phyloP scores from a whole-genome alignment of 495 filamentous ascomycete genomes.

The Tuber melanosporum region DNA sequence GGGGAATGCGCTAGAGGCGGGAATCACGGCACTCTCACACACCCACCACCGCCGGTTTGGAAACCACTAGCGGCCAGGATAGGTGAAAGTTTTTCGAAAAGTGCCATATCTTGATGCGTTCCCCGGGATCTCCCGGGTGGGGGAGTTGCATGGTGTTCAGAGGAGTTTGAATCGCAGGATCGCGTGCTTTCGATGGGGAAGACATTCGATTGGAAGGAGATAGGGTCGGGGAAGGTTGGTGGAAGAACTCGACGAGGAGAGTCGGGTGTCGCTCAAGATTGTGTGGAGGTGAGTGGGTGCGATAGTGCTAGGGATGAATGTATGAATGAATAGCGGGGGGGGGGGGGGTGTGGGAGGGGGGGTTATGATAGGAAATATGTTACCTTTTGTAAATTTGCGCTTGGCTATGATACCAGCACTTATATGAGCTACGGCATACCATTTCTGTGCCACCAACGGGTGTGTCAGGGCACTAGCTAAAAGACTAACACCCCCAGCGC shows the following conservation, averaged over 20 bases:
- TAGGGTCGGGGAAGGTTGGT: neutral
- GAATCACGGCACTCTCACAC: neutral
- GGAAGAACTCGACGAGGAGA: neutral
- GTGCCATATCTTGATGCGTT: neutral
- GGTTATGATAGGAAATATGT: neutral
- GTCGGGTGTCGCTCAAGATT: neutral
- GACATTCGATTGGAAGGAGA: neutral
- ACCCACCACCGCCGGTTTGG: neutral
- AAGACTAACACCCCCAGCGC: neutral
- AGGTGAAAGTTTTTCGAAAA: neutral
- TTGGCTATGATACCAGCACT: neutral
- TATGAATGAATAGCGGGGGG: neutral
- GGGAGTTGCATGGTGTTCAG: neutral
- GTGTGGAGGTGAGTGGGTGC: neutral
- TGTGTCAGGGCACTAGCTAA: neutral
- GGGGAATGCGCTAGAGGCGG: neutral
- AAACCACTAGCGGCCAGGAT: neutral
- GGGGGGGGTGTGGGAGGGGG: neutral
- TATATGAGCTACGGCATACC: neutral
- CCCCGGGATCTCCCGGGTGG: neutral
- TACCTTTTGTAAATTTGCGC: neutral
- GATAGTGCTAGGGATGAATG: neutral
- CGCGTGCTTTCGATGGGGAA: neutral
- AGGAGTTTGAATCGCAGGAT: neutral
- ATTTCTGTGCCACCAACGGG: neutral